Evolutionary conservation across 495 filamentous ascomycete genomes (phyloP).

Genomic region (Jackrogersella multiformis): DNA sequence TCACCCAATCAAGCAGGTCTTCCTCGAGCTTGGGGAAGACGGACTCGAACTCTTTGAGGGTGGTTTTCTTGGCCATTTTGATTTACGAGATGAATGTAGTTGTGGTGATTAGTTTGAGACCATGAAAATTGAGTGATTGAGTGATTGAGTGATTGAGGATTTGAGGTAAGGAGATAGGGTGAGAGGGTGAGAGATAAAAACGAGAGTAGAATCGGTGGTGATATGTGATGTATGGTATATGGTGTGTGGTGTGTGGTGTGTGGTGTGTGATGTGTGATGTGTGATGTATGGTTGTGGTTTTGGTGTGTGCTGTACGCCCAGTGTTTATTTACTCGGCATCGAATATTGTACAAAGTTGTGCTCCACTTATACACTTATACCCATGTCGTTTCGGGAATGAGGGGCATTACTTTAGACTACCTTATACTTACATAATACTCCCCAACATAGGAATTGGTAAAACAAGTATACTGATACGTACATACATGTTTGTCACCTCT

Average conservation of each 20-base stretch:
- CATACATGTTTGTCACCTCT: neutral
- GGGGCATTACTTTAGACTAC: neutral
- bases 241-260: no score
- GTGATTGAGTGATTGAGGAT: neutral
- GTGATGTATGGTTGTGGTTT: no score
- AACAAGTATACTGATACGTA: no score
- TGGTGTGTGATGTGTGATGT: no score
- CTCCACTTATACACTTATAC: no score
- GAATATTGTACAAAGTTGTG: neutral
- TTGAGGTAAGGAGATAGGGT: no score
- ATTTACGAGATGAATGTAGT: neutral
- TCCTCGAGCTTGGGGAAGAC: constrained; percentile 83
- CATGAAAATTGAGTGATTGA: neutral
- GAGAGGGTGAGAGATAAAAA: neutral
- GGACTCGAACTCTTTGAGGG: constrained; percentile 84
- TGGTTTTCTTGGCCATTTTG: constrained; percentile 71
- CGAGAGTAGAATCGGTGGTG: no score
- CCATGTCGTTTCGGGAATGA: no score
- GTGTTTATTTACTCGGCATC: constrained; percentile 7
- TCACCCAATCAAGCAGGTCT: constrained; percentile 77
- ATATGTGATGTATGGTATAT: no score
- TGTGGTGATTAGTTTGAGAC: neutral
- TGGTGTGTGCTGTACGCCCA: no score
- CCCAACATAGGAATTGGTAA: no score
- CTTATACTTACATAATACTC: neutral